A percentile compares a stretch with the other conserved stretches of the same genome.
phyloP scores from a whole-genome alignment of 169 alveolate species.

The Eimeria praecox region DNA sequence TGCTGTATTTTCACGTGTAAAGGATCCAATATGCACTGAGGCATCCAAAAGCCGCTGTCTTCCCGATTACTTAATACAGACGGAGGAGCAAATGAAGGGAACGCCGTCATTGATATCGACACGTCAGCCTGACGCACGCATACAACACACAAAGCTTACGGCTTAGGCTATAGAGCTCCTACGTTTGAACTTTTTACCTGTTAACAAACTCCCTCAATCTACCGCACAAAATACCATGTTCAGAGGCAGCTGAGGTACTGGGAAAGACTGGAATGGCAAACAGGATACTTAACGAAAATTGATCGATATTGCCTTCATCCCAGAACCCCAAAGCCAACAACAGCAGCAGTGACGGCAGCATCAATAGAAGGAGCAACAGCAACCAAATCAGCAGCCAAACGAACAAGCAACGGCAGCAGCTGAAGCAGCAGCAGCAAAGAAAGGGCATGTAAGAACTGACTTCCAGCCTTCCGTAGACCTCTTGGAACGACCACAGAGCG shows the following conservation, averaged over 20 bases:
- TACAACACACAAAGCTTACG: neutral
- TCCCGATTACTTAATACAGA: neutral
- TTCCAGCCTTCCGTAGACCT: conserved; percentile 39
- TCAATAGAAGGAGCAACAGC: neutral
- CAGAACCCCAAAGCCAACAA: no score
- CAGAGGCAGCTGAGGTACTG: no score
- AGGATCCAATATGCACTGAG: neutral
- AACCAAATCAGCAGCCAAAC: neutral
- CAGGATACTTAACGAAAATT: no score
- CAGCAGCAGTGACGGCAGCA: neutral
- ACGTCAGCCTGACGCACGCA: conserved; percentile 7
- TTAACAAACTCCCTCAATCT: no score
- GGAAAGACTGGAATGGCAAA: no score
- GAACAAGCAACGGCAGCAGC: conserved; percentile 5
- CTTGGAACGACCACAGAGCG: conserved; percentile 63
- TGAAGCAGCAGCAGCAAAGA: conserved; percentile 3
- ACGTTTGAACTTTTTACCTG: no score
- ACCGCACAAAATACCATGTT: no score
- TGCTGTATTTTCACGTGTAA: neutral
- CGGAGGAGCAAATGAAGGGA: conserved; percentile 29
- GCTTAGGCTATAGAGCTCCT: no score
- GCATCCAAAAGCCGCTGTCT: conserved; percentile 20
- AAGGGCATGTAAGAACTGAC: neutral
- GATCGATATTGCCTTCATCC: no score
- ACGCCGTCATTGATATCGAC: neutral